phyloP scores from a whole-genome alignment of 2,329 filamentous ascomycete genomes.

The Neodidymelliopsis sp. region DNA sequence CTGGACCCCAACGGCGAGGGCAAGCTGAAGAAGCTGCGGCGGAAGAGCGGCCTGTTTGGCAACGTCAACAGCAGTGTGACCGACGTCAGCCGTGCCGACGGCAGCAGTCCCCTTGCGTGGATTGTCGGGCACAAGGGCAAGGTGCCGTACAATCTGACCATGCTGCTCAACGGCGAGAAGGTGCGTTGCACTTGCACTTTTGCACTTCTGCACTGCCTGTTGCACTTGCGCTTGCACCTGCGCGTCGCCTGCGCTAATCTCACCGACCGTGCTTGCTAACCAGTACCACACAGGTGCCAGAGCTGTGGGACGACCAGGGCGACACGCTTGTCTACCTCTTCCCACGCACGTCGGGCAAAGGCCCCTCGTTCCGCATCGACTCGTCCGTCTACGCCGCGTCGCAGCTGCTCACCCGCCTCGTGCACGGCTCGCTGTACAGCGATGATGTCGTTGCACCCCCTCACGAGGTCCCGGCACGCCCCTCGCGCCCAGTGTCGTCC shows the following conservation, averaged over 20 bases:
- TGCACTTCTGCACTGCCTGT: background rate
- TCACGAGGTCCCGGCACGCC: conserved; percentile 31
- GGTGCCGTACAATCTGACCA: conserved; percentile 62
- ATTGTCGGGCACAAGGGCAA: conserved; percentile 65
- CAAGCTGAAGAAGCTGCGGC: conserved; percentile 43
- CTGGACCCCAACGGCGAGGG: conserved; percentile 26
- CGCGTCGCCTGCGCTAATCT: too few species aligned
- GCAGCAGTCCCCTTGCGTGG: conserved; percentile 59
- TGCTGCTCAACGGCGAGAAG: conserved; percentile 60
- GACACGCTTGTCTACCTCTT: conserved; percentile 71
- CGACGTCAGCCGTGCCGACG: conserved; percentile 26
- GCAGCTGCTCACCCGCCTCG: conserved; percentile 61
- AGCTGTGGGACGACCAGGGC: conserved; percentile 69
- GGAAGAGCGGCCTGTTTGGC: conserved; percentile 47
- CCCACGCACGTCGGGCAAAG: conserved; percentile 62
- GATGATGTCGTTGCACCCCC: conserved; percentile 29
- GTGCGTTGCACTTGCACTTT: conserved; percentile 40
- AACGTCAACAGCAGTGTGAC: conserved; percentile 28
- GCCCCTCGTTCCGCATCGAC: conserved; percentile 68
- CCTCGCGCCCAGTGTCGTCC: conserved; percentile 30
- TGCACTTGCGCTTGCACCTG: too few species aligned
- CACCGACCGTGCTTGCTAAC: conserved; percentile 21
- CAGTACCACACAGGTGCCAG: conserved; percentile 54
- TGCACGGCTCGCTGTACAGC: conserved; percentile 61
- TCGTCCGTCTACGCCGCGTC: conserved; percentile 66